Base-by-base conservation (phyloP, 805 yeast species). In the Saccharomycopsis javanensis region DNA sequence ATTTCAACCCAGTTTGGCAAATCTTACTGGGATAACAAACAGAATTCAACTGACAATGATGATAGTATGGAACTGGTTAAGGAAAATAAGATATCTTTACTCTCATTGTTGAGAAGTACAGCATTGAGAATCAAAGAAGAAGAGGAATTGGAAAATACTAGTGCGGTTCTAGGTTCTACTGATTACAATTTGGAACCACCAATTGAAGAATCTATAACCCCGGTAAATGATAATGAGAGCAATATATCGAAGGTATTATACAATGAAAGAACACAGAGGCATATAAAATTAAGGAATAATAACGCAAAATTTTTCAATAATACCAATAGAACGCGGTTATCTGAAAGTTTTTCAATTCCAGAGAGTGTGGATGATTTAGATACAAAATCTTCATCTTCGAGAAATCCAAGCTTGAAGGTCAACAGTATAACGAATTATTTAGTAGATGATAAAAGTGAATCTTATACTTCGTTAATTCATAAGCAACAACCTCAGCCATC, bases 91-190 rank as follows among this genome's bases (percentile, higher is more conserved):
- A 25, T 57, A 13, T 55, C 60, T 4, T 53, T 60, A n/a, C 34
- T 60, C 1, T 8, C 56, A 7, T 51, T 60, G 11, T 60, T 60
- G 46, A 60, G 55, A 42, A 30, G 20, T 5, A 53, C 62, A 16
- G 62, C 62, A 10, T 34, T 57, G 52, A 50, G 50, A 48, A 53
- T 60, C 5, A 60, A 60, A 51, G 62, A 60, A 18, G 56, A 53
- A 30, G 54, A 57, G 18, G 46, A 51, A 15, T 10, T n/a, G 30
- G 23, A 13, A 3, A 37, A 52, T 7, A 55, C 31, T 28, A 11
- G 13, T 20, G 48, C 3, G 48, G 23, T 42, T 2, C 25, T 23
- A 20, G 25, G 23, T 7, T 3, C n/a, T 42, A 10, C 1, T 5
- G 48, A 42, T 20, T 6, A 25, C 13, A n/a, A n/a, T 42, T 4